Base-by-base conservation (phyloP, 257 asterid species). In the Haberlea rhodopensis region DNA sequence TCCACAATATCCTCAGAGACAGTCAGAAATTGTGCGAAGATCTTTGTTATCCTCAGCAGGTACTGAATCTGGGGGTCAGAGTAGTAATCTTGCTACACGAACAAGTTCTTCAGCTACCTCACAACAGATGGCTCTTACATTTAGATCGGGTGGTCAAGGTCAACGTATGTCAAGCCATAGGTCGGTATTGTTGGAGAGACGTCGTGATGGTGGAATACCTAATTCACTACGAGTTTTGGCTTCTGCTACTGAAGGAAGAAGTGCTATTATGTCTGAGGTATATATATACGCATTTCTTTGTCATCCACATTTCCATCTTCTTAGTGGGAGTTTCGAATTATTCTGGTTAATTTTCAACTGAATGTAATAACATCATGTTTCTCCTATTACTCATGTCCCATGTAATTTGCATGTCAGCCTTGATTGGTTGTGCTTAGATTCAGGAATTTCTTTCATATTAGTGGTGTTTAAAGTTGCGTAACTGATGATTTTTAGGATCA, bases 231-330 rank as follows among this genome's bases (percentile, higher is more conserved):
- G 87, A 63, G 72, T 75, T 67, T 68, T 82, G 71, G 84, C 89
- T 74, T 82, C 81, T 69, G 87, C 80, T 21, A 63, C 84, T 74
- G 95, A 86, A 79, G 94, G 94, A 76, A 83, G 98, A 76, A 79
- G 84, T 74, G 82, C 87, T 75, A 75, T 80, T 20, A 86, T 82
- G 78, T 86, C 98, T 26, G 98, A 91, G 96, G 98, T 91, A 79
- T 67, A 43, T n/a, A n/a, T 51, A 21, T 56, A n/a, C 32, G 11
- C 69, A 27, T 48, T 32, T 52, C 69, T 18, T 57, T 43, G 20
- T 2, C 56, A 22, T 43, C 6, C 69, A 32, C 53, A 20, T 32
- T 20, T 34, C 64, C 61, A 21, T 45, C 66, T 25, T 24, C 19
- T 15, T 16, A 37, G 16, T 5, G 48, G 13, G 9, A 49, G 21